Evolutionary conservation across 805 yeast species (phyloP), one percentile per base, ranked within the genome.

Genomic region (Vanderwaltozyma verrucispora): DNA sequence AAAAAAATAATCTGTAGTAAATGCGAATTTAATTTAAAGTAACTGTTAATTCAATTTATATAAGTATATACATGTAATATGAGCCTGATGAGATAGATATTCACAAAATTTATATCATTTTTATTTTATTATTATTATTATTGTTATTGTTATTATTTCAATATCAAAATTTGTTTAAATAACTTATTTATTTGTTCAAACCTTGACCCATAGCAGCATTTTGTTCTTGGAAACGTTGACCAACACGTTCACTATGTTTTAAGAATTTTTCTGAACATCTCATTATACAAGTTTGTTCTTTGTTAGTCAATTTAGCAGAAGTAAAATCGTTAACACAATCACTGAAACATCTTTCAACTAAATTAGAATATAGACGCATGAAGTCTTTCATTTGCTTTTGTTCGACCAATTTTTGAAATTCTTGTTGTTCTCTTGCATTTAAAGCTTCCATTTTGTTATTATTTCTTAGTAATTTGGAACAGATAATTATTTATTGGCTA

Each of bases 311-410:
- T 57, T 77, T 76, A 59, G 80, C 78, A 30, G 97, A 86, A 41
- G 99, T 92, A 77, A 92, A 89, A 64, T 92, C 98, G 63, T 88
- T 89, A 60, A 92, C 96, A 69, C 99, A 92, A 68, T 92, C 97
- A 43, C 77, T 76, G 71, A 92, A 92, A 71, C 99, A 92, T 71
- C 95, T 82, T 65, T 89, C 94, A 37, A 92, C 97, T 53, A 92
- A 74, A 60, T 82, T 81, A 47, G 97, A 87, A 75, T 92, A 92
- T 41, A 82, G 70, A 62, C 92, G 81, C 97, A 92, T 89, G 80
- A 89, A 92, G 64, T 89, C 98, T 65, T 83, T 84, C 96, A 92
- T 88, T 68, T 89, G 98, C 72, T 89, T 89, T 62, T 83, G 88
- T 68, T 89, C 98, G 47, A 89, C 95, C 47, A 89, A 69, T 63